Conservation (phyloP, 1,139 yeast species). For the Kluyveromyces sp. region DNA sequence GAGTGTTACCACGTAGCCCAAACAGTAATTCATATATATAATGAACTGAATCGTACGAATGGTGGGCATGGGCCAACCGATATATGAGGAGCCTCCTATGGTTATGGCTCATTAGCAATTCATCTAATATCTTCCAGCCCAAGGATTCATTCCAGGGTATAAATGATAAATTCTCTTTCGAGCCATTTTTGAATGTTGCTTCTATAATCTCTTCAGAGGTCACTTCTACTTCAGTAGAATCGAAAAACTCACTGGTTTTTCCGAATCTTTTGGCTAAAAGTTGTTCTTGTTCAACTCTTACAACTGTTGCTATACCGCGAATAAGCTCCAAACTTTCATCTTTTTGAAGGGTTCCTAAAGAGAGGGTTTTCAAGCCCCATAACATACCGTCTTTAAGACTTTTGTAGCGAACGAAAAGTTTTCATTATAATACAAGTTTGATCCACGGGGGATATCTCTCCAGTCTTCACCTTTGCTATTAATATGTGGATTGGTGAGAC, state of each 20-base stretch:
- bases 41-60: conserved; percentile 48
- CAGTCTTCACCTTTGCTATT: conserved; percentile 59
- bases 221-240: conserved; percentile 22
- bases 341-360: too few species aligned
- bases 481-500: conserved; percentile 30
- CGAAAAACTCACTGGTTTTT: conserved; percentile 2
- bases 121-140: conserved; percentile 53
- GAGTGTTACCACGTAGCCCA: conserved; percentile 43
- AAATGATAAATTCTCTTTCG: background rate
- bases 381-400: conserved; percentile 2
- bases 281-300: conserved; percentile 36
- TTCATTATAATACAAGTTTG: conserved; percentile 35
- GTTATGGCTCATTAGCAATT: conserved; percentile 58
- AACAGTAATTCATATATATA: conserved; percentile 54
- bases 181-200: conserved; percentile 35
- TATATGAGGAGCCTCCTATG: conserved; percentile 56
- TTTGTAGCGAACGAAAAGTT: conserved; percentile 16
- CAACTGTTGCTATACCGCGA: conserved; percentile 44
- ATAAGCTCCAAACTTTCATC: too few species aligned
- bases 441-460: conserved; percentile 60
- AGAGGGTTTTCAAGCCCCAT: too few species aligned
- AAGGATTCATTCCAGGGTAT: conserved; percentile 35
- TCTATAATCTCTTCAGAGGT: conserved; percentile 46
- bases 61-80: conserved; percentile 51
- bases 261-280: background rate